phyloP scores from a whole-genome alignment of 2,329 filamentous ascomycete genomes.

The Bertia moriformis region DNA sequence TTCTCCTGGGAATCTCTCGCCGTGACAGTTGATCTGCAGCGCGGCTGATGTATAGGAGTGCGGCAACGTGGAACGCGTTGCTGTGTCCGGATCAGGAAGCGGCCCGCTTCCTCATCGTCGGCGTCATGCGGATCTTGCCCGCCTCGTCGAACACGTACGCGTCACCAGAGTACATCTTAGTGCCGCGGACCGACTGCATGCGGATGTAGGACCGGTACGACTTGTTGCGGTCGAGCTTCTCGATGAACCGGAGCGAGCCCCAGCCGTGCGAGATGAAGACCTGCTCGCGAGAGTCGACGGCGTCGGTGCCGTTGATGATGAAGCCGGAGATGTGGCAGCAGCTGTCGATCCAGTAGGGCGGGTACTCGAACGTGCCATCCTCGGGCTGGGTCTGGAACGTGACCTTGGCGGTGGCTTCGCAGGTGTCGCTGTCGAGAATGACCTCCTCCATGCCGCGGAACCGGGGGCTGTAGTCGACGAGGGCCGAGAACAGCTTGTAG shows the following conservation, averaged over 20 bases:
- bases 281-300: conserved; percentile 34
- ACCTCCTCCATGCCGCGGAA: conserved; percentile 46
- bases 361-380: conserved; percentile 37
- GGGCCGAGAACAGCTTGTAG: conserved; percentile 52
- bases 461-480: conserved; percentile 38
- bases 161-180: conserved; percentile 35
- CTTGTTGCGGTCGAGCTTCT: conserved; percentile 26
- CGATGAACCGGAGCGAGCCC: conserved; percentile 34
- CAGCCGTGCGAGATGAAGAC: conserved; percentile 47
- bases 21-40: too few species aligned
- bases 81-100: too few species aligned
- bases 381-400: conserved; percentile 29
- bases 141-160: conserved; percentile 32
- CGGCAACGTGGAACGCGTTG: conserved; percentile 3
- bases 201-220: conserved; percentile 40
- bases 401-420: conserved; percentile 26
- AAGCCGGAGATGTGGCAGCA: conserved; percentile 44
- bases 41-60: too few species aligned
- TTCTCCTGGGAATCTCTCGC: too few species aligned
- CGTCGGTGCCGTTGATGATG: conserved; percentile 43
- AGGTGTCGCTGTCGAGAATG: conserved; percentile 30
- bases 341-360: conserved; percentile 44
- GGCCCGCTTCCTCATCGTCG: too few species aligned
- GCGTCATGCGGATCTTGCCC: too few species aligned
- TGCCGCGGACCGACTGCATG: conserved; percentile 37